Evolutionary conservation across 208 protist genomes (phyloP).

Genomic region (Leishmania guyanensis): DNA sequence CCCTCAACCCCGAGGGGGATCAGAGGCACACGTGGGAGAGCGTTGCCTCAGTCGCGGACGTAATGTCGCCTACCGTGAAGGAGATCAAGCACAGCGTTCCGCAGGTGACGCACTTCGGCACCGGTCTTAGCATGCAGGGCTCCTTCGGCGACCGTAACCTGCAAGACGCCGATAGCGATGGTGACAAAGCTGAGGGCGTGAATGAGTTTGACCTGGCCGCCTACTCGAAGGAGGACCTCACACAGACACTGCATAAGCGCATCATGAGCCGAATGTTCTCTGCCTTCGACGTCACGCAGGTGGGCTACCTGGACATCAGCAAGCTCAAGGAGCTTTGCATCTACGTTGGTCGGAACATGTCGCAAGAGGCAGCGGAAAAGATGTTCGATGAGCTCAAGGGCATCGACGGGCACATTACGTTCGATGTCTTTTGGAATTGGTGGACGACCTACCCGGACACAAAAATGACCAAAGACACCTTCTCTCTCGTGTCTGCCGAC

Average conservation of each 20-base stretch:
- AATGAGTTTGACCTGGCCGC: slow-evolving; percentile 82
- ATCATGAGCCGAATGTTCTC: slow-evolving; percentile 91
- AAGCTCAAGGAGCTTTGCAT: slow-evolving; percentile 81
- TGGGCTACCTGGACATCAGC: slow-evolving; percentile 60
- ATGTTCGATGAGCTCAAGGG: slow-evolving; percentile 69
- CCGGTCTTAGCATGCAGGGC: slow-evolving; percentile 35
- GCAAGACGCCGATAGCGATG: slow-evolving; percentile 17
- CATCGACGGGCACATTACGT: slow-evolving; percentile 68
- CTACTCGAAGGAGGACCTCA: slow-evolving; percentile 85
- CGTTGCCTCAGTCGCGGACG: slow-evolving; percentile 5
- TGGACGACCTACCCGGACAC: slow-evolving; percentile 65
- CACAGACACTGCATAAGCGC: slow-evolving; percentile 62
- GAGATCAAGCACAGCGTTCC: slow-evolving; percentile 42
- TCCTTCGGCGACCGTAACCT: slow-evolving; percentile 16
- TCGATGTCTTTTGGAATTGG: slow-evolving; percentile 89
- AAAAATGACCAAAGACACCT: slow-evolving; percentile 53
- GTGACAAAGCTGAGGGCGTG: slow-evolving; percentile 21
- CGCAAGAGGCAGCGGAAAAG: slow-evolving; percentile 37
- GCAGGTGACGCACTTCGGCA: slow-evolving; percentile 55
- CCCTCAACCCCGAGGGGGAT: slow-evolving; percentile 19
- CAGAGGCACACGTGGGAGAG: slow-evolving; percentile 10
- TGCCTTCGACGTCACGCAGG: slow-evolving; percentile 86
- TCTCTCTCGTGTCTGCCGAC: slow-evolving; percentile 86
- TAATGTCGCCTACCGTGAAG: slow-evolving; percentile 34
- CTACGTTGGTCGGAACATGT: slow-evolving; percentile 70